These are phyloP conservation scores for Breviolum minutum DNA, from an alignment of 73 alveolate genomes.

Conservation along the genomic window DNA sequence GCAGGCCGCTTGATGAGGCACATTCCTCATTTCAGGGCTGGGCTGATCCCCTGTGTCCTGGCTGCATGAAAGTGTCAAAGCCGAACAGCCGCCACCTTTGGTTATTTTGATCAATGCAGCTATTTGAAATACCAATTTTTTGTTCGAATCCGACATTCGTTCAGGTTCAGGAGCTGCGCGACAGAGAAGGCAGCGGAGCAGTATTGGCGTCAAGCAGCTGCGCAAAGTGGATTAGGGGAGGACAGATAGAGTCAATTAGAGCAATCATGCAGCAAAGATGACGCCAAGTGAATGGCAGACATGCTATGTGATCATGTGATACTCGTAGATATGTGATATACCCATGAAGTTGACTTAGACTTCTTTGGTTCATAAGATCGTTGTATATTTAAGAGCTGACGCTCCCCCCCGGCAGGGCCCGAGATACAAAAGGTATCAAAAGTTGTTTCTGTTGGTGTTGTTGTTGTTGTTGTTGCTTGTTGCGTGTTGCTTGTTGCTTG, in stretches of 20 bases:
- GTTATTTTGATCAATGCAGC: neutral
- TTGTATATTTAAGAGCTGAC: too few relatives aligned
- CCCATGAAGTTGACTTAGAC: neutral
- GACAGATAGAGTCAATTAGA: neutral
- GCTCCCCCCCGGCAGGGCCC: too few relatives aligned
- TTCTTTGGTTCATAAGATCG: neutral
- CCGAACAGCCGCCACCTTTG: too few relatives aligned
- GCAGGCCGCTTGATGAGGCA: constrained; percentile 12
- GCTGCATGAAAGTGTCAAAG: too few relatives aligned
- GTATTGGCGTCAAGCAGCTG: constrained; percentile 28
- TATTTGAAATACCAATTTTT: neutral
- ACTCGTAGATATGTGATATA: too few relatives aligned
- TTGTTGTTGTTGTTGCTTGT: too few relatives aligned
- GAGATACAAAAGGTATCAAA: too few relatives aligned
- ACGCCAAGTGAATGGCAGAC: too few relatives aligned
- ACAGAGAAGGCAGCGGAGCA: neutral
- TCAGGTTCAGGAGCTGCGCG: neutral
- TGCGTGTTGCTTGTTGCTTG: too few relatives aligned
- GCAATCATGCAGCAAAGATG: too few relatives aligned
- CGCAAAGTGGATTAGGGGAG: constrained; percentile 44
- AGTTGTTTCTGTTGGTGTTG: too few relatives aligned
- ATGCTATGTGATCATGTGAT: neutral
- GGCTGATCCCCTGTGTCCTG: too few relatives aligned
- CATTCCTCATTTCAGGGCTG: neutral
- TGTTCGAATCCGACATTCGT: neutral